Evolutionary conservation across 192 early-diverging fungal species (phyloP), one percentile per base, ranked within the genome.

Genomic region (Bifiguratus adelaidae): DNA sequence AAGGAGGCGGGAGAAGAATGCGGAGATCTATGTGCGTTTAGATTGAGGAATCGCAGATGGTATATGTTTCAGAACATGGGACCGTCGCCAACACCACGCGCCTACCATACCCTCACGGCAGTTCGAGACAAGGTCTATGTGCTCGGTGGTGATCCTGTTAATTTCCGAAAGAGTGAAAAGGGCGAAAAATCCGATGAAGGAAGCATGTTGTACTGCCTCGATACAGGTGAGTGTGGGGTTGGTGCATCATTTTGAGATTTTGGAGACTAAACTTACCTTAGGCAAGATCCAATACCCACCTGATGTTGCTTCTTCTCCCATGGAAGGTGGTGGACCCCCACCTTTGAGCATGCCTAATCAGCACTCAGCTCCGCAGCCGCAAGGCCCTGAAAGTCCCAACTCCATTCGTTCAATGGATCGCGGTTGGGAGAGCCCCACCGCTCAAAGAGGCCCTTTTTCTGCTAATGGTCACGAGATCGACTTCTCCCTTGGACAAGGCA

Each of bases 1-100:
- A 52, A 50, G 33, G 33, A 47, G 6, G 65, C 69, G 23, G 70
- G 66, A 9, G 35, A 63, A 23, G 44, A 66, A 5, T 54, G 73
- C 4, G 53, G 58, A 11, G 76, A 78, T 32, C 37, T 78, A 11
- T 70, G 48, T 27, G 73, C 73, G 3, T 75, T 73, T 53, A 60
- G 53, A 21, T 63, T 78, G 9, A 59, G 41, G 27, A 71, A 70
- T 73, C 58, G 30, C 56, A 56, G 67, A 32, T 78, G 76, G 76
- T 60, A 58, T 6, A 61, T 58, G 43, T 68, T 75, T 41, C 57
- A 59, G 37, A 68, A 58, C 24, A 78, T 68, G 40, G 54, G 61
- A 3, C 56, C 63, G n/a, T 43, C 67, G 3, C 65, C 70, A 7
- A 58, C 54, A 1, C 57, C 70, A 1, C 44, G 76, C 22, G 54